Evolutionary conservation across 1,284 basidiomycete species (phyloP).

Genomic region (Sphaerobolus stellatus): DNA sequence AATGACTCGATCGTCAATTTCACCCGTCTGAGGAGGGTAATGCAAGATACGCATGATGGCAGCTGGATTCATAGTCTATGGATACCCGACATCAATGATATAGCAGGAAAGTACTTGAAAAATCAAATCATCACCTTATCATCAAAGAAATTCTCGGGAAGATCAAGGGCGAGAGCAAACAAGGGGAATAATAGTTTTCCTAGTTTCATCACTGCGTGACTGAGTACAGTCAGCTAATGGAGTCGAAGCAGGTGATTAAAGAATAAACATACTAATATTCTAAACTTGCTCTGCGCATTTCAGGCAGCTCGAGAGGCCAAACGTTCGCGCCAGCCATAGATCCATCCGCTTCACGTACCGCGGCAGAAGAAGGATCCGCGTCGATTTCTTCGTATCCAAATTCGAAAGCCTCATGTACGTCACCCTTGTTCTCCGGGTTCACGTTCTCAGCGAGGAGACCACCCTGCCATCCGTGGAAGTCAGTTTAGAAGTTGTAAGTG

Average conservation of each 20-base stretch:
- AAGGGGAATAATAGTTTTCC: conserved; percentile 77
- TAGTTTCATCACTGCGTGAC: conserved; percentile 64
- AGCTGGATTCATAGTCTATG: conserved; percentile 38
- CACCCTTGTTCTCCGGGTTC: conserved; percentile 53
- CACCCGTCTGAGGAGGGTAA: conserved; percentile 40
- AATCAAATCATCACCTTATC: conserved; percentile 61
- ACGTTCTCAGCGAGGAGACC: conserved; percentile 30
- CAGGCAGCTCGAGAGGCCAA: conserved; percentile 26
- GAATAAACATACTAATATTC: conserved; percentile 31
- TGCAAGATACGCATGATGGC: conserved; percentile 48
- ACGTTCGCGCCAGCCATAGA: conserved; percentile 36
- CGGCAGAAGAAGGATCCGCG: conserved; percentile 21
- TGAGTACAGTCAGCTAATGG: conserved; percentile 28
- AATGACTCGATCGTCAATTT: conserved; percentile 39
- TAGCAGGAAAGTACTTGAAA: neutral
- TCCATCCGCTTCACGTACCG: conserved; percentile 32
- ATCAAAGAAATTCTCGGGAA: conserved; percentile 75
- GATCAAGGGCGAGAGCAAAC: conserved; percentile 78
- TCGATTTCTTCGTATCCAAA: conserved; percentile 65
- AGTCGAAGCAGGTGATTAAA: neutral
- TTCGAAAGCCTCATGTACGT: conserved; percentile 82
- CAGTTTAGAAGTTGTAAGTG: conserved; percentile 28
- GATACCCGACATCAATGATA: too few species aligned
- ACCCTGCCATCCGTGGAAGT: conserved; percentile 7
- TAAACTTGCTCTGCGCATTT: conserved; percentile 9